Percentiles rank a stretch among this genome's conserved stretches.
Evolutionary conservation across 148 eudicot species (phyloP).

Genomic region (Limonium bicolor): DNA sequence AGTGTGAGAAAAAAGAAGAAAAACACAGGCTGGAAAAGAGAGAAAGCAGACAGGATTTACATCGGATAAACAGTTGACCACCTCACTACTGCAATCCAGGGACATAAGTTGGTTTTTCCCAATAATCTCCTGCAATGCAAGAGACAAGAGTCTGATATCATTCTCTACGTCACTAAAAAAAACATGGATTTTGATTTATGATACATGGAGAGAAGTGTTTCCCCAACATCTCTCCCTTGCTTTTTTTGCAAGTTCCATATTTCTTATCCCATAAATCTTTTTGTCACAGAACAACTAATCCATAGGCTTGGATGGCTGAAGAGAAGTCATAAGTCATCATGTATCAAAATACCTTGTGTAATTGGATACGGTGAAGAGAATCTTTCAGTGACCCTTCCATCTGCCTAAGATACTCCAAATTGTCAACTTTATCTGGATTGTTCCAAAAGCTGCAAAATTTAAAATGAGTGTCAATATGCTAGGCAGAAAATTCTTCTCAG

Average conservation of each 20-base stretch:
- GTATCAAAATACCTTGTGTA: conserved; percentile 85
- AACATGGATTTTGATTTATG: too few species aligned
- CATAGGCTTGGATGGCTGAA: too few species aligned
- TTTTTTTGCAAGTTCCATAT: too few species aligned
- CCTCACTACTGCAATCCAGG: conserved; percentile 61
- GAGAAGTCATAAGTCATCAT: too few species aligned
- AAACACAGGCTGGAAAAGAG: too few species aligned
- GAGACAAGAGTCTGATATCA: too few species aligned
- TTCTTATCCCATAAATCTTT: too few species aligned
- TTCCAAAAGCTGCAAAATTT: conserved; percentile 55
- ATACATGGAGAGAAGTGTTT: too few species aligned
- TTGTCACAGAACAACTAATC: too few species aligned
- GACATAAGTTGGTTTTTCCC: conserved; percentile 38
- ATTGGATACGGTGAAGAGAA: conserved; percentile 45
- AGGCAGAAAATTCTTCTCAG: background rate
- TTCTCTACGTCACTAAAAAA: too few species aligned
- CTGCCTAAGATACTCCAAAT: conserved; percentile 58
- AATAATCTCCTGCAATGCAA: conserved; percentile 53
- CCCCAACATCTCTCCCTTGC: too few species aligned
- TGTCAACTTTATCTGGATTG: conserved; percentile 72
- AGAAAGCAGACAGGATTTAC: background rate
- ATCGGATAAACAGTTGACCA: conserved; percentile 6
- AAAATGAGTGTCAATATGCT: background rate
- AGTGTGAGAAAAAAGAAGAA: too few species aligned
- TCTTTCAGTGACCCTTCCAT: conserved; percentile 75